phyloP scores from a whole-genome alignment of 495 filamentous ascomycete genomes.

The Penicillium herquei region DNA sequence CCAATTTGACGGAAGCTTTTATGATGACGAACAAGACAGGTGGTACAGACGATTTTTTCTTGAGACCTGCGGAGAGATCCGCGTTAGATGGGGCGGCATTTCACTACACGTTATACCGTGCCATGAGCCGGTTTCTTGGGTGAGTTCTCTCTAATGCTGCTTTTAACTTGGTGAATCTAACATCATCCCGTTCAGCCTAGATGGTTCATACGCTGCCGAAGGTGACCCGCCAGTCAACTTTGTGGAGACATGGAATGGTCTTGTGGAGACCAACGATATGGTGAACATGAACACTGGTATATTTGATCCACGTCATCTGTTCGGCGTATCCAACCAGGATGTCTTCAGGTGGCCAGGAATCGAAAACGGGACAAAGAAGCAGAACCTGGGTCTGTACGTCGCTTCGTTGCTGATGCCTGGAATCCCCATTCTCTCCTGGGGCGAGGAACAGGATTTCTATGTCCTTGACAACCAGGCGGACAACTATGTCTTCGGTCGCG shows the following conservation, averaged over 20 bases:
- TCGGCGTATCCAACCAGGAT: constrained; percentile 68
- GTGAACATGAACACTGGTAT: constrained; percentile 61
- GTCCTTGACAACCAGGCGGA: constrained; percentile 62
- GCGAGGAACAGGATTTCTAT: constrained; percentile 71
- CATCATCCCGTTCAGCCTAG: constrained; percentile 34
- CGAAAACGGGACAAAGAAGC: constrained; percentile 55
- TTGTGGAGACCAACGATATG: constrained; percentile 61
- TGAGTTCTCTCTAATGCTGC: not conserved
- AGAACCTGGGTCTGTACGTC: constrained; percentile 61
- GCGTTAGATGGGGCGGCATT: constrained; percentile 67
- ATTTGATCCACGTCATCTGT: constrained; percentile 72
- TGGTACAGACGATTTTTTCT: constrained; percentile 45
- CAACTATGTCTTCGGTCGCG: constrained; percentile 71
- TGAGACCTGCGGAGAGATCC: constrained; percentile 51
- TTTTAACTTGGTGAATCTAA: not conserved
- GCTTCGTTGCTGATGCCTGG: constrained; percentile 64
- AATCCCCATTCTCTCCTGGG: constrained; percentile 64
- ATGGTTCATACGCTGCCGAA: constrained; percentile 58
- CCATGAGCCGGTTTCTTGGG: constrained; percentile 60
- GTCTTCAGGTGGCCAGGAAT: constrained; percentile 73
- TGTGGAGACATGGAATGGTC: constrained; percentile 56
- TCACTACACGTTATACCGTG: constrained; percentile 68
- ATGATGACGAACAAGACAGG: constrained; percentile 42
- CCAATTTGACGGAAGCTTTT: constrained; percentile 40
- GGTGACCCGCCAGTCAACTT: constrained; percentile 58